phyloP scores from a whole-genome alignment of 148 eudicot species.

The Chenopodium berlandieri region DNA sequence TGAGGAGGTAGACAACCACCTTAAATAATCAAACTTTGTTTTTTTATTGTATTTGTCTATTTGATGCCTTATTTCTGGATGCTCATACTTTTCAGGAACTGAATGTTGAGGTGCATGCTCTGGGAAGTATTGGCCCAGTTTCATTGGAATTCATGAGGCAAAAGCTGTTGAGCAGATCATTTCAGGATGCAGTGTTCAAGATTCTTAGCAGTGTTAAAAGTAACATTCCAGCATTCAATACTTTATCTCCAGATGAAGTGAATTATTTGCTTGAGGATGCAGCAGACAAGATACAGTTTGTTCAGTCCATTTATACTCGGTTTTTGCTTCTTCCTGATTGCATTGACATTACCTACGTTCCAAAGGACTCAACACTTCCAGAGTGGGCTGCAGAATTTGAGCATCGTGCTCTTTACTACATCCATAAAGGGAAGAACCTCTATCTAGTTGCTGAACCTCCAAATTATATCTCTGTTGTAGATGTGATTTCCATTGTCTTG shows the following conservation, averaged over 20 bases:
- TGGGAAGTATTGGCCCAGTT: conserved; percentile 63
- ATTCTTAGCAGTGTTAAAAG: conserved; percentile 45
- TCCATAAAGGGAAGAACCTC: conserved; percentile 48
- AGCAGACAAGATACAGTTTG: conserved; percentile 76
- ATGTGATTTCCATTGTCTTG: conserved; percentile 66
- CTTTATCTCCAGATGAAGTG: conserved; percentile 37
- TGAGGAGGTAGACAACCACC: conserved; percentile 62
- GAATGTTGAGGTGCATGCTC: conserved; percentile 44
- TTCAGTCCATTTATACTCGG: conserved; percentile 65
- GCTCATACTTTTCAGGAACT: conserved; percentile 50
- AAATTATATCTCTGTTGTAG: conserved; percentile 65
- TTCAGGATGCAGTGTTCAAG: conserved; percentile 77
- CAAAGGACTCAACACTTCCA: conserved; percentile 55
- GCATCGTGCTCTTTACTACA: conserved; percentile 72
- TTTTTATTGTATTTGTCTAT: neutral
- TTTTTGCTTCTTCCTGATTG: conserved; percentile 74
- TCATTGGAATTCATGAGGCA: conserved; percentile 48
- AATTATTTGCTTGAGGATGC: conserved; percentile 44
- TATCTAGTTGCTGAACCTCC: conserved; percentile 87
- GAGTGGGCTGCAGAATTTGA: conserved; percentile 61
- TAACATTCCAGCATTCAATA: conserved; percentile 34
- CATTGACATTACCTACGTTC: conserved; percentile 61
- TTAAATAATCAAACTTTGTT: conserved; percentile 9
- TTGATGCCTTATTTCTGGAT: neutral
- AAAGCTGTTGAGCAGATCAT: conserved; percentile 67